Conservation (phyloP, 2,329 filamentous ascomycete species). For the Alternaria postmessia region DNA sequence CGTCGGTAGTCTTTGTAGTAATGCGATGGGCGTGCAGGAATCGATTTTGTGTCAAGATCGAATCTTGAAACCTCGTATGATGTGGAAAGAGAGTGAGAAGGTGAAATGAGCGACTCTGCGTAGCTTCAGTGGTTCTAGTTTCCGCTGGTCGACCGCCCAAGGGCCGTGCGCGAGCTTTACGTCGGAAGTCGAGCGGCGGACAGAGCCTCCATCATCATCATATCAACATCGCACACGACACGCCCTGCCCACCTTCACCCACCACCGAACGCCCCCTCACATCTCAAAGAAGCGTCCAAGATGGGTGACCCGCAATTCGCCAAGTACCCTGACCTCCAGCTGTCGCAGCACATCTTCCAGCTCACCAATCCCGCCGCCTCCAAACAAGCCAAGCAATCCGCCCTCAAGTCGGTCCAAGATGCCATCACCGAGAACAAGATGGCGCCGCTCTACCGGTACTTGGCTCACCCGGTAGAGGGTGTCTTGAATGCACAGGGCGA, state of each 20-base stretch:
- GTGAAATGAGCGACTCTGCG: not conserved
- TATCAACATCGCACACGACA: conserved; percentile 18
- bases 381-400: conserved; percentile 71
- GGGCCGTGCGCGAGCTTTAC: conserved; percentile 22
- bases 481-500: conserved; percentile 81
- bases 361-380: conserved; percentile 81
- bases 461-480: conserved; percentile 82
- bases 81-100: not conserved
- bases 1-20: not conserved
- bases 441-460: conserved; percentile 85
- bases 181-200: conserved; percentile 18
- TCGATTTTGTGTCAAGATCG: not conserved
- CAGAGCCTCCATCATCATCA: conserved; percentile 28
- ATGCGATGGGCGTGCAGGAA: not conserved
- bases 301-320: conserved; percentile 85
- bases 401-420: conserved; percentile 79
- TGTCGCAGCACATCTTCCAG: conserved; percentile 86
- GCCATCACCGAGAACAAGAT: conserved; percentile 85
- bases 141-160: conserved; percentile 4
- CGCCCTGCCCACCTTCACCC: conserved; percentile 13
- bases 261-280: conserved; percentile 14
- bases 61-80: not conserved
- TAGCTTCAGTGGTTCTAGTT: conserved; percentile 8
- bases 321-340: conserved; percentile 81
- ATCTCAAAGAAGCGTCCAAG: conserved; percentile 28